Conservation (phyloP, 1,284 basidiomycete species). For the Ustilago tritici region DNA sequence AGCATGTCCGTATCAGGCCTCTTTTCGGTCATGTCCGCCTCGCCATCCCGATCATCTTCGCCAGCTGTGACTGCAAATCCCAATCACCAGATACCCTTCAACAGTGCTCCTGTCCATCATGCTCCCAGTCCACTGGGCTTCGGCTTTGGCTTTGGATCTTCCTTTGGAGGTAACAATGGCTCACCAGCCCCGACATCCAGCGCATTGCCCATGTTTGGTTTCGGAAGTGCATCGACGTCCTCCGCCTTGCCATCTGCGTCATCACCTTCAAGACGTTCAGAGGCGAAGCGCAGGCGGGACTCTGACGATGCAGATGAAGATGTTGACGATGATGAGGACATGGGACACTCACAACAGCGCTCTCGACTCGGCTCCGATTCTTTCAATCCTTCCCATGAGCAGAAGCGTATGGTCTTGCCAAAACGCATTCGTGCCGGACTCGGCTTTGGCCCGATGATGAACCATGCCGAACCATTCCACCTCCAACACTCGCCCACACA, state of each 20-base stretch:
- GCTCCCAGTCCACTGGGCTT: constrained; percentile 56
- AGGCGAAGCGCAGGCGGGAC: constrained; percentile 52
- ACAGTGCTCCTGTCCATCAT: constrained; percentile 54
- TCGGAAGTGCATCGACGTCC: constrained; percentile 14
- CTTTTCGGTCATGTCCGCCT: constrained; percentile 44
- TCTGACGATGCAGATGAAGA: constrained; percentile 36
- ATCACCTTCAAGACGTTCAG: constrained; percentile 33
- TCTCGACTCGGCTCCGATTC: constrained; percentile 23
- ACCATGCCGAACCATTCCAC: constrained; percentile 21
- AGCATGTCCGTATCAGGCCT: constrained; percentile 38
- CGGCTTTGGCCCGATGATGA: constrained; percentile 40
- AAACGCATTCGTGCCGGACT: constrained; percentile 57
- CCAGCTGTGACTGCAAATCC: constrained; percentile 39
- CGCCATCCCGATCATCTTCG: constrained; percentile 47
- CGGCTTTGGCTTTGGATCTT: constrained; percentile 58
- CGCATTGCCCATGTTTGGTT: constrained; percentile 30
- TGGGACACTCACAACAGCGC: constrained; percentile 31
- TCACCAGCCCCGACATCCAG: constrained; percentile 23
- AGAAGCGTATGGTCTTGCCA: constrained; percentile 38
- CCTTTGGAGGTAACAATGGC: constrained; percentile 44
- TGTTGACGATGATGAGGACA: constrained; percentile 51
- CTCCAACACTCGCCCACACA: constrained; percentile 2
- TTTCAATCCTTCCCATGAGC: constrained; percentile 21
- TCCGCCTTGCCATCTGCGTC: constrained; percentile 13
- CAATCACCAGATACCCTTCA: constrained; percentile 58